Evolutionary conservation across 139 green algal species (phyloP).

Genomic region (Ettlia oleoabundans): DNA sequence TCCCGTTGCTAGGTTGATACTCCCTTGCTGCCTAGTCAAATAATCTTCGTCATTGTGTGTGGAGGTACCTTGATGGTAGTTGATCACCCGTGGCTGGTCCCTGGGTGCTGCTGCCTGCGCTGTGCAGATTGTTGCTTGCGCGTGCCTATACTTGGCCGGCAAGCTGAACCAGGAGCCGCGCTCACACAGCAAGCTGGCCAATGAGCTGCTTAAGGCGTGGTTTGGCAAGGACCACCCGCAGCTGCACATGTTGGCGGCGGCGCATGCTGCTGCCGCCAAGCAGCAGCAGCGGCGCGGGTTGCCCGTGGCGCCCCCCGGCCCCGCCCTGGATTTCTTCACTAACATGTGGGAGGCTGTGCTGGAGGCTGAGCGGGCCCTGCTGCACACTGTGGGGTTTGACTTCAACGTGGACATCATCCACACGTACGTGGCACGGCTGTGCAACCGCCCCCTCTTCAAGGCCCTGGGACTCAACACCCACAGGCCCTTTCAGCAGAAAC

Average conservation of each 20-base stretch:
- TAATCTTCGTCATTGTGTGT: too few relatives aligned
- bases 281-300: background rate
- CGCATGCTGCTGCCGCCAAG: background rate
- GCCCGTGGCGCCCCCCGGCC: background rate
- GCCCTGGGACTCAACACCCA: background rate
- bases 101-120: background rate
- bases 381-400: slow-evolving; percentile 53
- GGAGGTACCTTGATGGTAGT: too few relatives aligned
- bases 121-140: slow-evolving; percentile 35
- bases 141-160: slow-evolving; percentile 40
- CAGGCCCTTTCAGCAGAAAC: background rate
- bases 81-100: background rate
- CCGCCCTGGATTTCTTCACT: background rate
- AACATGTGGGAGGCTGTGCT: slow-evolving; percentile 21
- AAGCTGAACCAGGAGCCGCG: slow-evolving; percentile 43
- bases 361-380: slow-evolving; percentile 43
- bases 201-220: slow-evolving; percentile 42
- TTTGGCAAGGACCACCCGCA: slow-evolving; percentile 43
- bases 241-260: background rate
- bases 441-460: slow-evolving; percentile 24
- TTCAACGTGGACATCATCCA: slow-evolving; percentile 48
- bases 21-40: too few relatives aligned
- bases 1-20: background rate
- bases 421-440: slow-evolving; percentile 12
- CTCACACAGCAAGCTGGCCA: background rate